A percentile compares a stretch with the other conserved stretches of the same genome.
phyloP scores from a whole-genome alignment of 345 rosid species.

The Syzygium jambos region DNA sequence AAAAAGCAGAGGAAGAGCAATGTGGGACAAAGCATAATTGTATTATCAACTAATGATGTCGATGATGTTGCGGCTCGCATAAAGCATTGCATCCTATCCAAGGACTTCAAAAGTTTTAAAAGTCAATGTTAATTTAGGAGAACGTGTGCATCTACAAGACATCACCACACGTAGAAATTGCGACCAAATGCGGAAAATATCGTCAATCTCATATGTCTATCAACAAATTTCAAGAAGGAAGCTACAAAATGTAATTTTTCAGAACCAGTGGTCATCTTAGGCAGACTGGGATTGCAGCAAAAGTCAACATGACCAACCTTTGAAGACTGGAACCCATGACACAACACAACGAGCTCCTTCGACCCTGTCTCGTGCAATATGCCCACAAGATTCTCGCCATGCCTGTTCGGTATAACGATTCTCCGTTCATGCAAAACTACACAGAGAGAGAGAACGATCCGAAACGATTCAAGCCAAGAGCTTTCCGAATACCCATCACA shows the following conservation, averaged over 20 bases:
- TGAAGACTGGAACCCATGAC: conserved; percentile 80
- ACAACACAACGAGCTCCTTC: conserved; percentile 57
- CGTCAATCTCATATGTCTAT: background rate
- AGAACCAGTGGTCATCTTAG: background rate
- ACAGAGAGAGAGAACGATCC: background rate
- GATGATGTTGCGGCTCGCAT: background rate
- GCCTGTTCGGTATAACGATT: conserved; percentile 41
- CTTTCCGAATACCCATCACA: background rate
- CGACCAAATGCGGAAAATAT: background rate
- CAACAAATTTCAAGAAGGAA: background rate
- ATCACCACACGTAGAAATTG: background rate
- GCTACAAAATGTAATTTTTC: background rate
- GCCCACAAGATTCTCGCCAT: conserved; percentile 77
- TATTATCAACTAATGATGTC: background rate
- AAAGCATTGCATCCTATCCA: background rate
- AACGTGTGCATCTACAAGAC: background rate
- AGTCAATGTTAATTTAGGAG: background rate
- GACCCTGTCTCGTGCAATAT: conserved; percentile 74
- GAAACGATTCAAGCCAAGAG: background rate
- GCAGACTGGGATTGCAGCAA: background rate
- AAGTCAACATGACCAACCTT: conserved; percentile 33
- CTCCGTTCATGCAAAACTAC: conserved; percentile 15
- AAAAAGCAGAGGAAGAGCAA: background rate
- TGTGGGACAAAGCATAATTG: background rate
- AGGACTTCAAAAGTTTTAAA: background rate